Percentiles rank a stretch among this genome's conserved stretches.
These are phyloP conservation scores for Gentiana straminea DNA, from an alignment of 257 asterid species.

Conservation along the genomic window DNA sequence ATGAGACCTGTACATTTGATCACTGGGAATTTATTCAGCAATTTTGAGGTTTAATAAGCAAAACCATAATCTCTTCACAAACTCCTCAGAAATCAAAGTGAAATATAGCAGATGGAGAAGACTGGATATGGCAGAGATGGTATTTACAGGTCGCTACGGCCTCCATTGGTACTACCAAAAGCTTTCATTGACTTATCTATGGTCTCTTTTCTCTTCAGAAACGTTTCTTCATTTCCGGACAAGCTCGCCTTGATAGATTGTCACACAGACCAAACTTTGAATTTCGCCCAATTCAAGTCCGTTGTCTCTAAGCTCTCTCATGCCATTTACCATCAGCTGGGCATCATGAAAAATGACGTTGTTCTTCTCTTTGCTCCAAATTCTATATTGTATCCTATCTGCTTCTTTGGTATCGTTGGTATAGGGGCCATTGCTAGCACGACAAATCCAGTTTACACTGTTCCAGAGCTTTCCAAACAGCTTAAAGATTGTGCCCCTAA, in stretches of 20 bases:
- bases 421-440: conserved; percentile 72
- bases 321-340: conserved; percentile 36
- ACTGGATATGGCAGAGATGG: conserved; percentile 95
- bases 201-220: conserved; percentile 63
- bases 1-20: too few species aligned
- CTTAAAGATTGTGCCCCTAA: conserved; percentile 52
- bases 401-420: conserved; percentile 40
- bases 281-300: conserved; percentile 48
- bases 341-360: conserved; percentile 54
- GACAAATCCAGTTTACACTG: conserved; percentile 51
- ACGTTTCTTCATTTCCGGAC: conserved; percentile 37
- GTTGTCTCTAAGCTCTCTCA: conserved; percentile 35
- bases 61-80: too few species aligned
- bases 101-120: conserved; percentile 48
- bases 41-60: too few species aligned
- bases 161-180: conserved; percentile 18
- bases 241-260: conserved; percentile 44
- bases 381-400: conserved; percentile 37
- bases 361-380: conserved; percentile 64
- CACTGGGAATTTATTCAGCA: too few species aligned
- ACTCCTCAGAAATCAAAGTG: too few species aligned
- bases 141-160: conserved; percentile 45
- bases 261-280: conserved; percentile 32
- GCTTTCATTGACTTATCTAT: conserved; percentile 27
- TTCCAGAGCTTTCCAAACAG: conserved; percentile 63